A percentile compares a stretch with the other conserved stretches of the same genome.
Conservation (phyloP, 1,139 yeast species). For the Blastobotrys persicus region DNA sequence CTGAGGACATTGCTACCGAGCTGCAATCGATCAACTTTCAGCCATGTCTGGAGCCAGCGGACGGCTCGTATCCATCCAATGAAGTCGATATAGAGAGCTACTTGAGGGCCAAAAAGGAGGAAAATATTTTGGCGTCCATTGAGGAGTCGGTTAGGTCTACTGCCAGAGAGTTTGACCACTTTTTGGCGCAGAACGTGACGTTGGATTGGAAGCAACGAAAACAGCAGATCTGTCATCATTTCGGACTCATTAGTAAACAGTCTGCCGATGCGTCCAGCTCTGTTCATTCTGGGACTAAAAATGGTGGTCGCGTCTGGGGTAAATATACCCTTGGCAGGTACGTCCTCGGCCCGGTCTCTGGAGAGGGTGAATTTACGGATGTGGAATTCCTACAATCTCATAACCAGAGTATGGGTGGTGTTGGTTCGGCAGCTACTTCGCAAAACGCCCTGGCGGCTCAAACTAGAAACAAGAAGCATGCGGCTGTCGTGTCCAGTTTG, state of each 20-base stretch:
- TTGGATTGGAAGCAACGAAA: slow-evolving; percentile 83
- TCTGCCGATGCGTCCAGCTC: slow-evolving; percentile 4
- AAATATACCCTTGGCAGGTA: slow-evolving; percentile 36
- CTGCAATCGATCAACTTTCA: slow-evolving; percentile 35
- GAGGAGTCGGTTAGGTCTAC: slow-evolving; percentile 76
- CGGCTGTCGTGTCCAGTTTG: slow-evolving; percentile 64
- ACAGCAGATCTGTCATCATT: slow-evolving; percentile 65
- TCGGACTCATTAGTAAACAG: slow-evolving; percentile 46
- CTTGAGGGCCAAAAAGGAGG: slow-evolving; percentile 70
- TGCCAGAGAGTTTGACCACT: slow-evolving; percentile 77
- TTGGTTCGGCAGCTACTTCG: slow-evolving; percentile 15
- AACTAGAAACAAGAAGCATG: slow-evolving; percentile 51
- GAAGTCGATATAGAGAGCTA: slow-evolving; percentile 35
- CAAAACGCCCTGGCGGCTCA: slow-evolving; percentile 21
- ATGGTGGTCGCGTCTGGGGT: slow-evolving; percentile 32
- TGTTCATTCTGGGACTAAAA: slow-evolving; percentile 9
- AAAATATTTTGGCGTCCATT: slow-evolving; percentile 76
- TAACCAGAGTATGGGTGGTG: slow-evolving; percentile 13
- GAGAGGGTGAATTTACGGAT: slow-evolving; percentile 34
- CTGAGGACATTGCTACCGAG: slow-evolving; percentile 80
- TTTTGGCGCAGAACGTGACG: slow-evolving; percentile 67
- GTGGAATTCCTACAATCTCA: slow-evolving; percentile 31
- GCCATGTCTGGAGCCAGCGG: slow-evolving; percentile 30
- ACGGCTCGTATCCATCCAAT: slow-evolving; percentile 24
- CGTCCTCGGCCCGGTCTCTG: slow-evolving; percentile 38